Percentiles rank a stretch among this genome's conserved stretches.
Conservation (phyloP, 2,329 filamentous ascomycete species). For the Epichloe scottii region DNA sequence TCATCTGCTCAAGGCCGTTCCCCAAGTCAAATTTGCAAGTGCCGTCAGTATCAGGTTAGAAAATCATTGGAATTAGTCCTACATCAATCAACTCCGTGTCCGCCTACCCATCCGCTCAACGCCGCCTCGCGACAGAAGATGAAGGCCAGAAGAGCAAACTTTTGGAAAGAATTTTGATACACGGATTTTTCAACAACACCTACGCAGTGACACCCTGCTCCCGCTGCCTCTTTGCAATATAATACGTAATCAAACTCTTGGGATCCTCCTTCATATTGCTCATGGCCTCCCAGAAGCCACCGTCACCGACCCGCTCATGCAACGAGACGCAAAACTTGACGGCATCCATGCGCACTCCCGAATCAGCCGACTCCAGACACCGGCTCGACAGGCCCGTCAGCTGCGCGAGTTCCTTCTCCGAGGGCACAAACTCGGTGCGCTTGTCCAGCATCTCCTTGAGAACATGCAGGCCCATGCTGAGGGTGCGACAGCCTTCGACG, state of each 20-base stretch:
- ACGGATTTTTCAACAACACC: not conserved
- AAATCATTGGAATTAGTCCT: no score
- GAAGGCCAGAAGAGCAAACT: not conserved
- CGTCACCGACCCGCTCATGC: constrained; percentile 49
- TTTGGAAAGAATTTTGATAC: not conserved
- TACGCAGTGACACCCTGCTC: constrained; percentile 24
- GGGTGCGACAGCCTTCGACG: constrained; percentile 35
- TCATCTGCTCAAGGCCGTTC: no score
- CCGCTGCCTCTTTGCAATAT: constrained; percentile 59
- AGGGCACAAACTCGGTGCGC: constrained; percentile 34
- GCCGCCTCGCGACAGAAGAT: not conserved
- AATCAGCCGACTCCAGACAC: constrained; percentile 48
- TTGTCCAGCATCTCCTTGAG: constrained; percentile 46
- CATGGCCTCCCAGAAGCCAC: constrained; percentile 55
- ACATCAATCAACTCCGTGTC: no score
- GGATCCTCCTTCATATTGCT: constrained; percentile 55
- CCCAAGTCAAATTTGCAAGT: no score
- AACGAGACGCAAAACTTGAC: constrained; percentile 66
- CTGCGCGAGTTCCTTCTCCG: constrained; percentile 36
- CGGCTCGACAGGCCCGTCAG: constrained; percentile 39
- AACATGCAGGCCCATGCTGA: constrained; percentile 52
- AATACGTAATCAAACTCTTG: constrained; percentile 68
- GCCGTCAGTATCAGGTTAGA: no score
- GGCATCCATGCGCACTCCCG: constrained; percentile 59
- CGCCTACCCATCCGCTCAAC: not conserved